phyloP scores from a whole-genome alignment of 1,284 basidiomycete species.

The Entoloma clypeatum region DNA sequence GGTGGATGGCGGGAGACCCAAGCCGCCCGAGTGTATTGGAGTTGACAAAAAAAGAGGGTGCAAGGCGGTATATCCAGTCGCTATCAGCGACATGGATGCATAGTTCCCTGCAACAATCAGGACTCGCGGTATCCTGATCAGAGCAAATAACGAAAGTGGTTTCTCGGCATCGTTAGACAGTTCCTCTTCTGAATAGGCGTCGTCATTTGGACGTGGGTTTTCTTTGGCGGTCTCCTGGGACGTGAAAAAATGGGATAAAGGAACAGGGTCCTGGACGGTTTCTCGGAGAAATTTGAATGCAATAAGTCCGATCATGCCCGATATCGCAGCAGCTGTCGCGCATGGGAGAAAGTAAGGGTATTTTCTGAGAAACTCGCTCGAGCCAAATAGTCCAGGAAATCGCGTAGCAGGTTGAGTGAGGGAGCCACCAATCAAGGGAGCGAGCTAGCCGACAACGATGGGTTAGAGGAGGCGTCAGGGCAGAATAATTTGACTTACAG shows the following conservation, averaged over 20 bases:
- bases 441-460: conserved; percentile 15
- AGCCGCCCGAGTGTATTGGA: conserved; percentile 33
- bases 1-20: conserved; percentile 31
- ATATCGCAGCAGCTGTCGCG: conserved; percentile 20
- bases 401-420: conserved; percentile 37
- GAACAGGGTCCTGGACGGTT: conserved; percentile 20
- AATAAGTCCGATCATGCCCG: conserved; percentile 23
- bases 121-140: conserved; percentile 31
- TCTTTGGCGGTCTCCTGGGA: not conserved
- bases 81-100: conserved; percentile 33
- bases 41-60: conserved; percentile 39
- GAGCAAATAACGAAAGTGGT: too few species aligned
- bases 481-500: conserved; percentile 23
- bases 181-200: too few species aligned
- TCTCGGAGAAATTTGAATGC: conserved; percentile 28
- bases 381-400: conserved; percentile 33
- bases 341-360: conserved; percentile 33
- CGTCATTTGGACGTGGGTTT: not conserved
- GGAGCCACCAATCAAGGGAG: conserved; percentile 40
- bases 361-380: conserved; percentile 20
- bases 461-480: not conserved
- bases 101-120: conserved; percentile 36
- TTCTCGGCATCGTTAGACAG: too few species aligned
- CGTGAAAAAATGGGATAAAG: conserved; percentile 9
- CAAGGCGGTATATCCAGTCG: conserved; percentile 34